Evolutionary conservation across 306 rosid genomes (phyloP).

Genomic region (Sphenostylis stenocarpa): DNA sequence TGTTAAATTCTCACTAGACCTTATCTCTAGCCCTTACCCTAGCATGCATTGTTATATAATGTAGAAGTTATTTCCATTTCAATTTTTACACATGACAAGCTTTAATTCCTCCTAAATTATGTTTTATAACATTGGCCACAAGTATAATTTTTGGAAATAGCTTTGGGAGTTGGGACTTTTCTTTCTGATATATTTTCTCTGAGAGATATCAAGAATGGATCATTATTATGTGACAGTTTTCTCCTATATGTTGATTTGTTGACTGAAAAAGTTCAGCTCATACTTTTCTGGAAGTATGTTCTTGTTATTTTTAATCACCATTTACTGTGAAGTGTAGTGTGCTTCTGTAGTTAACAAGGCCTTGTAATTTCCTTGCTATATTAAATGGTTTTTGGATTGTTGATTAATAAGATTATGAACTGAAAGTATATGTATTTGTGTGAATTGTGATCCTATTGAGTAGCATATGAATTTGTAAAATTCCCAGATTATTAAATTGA

Average conservation of each 20-base stretch:
- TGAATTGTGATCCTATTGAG: neutral
- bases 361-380: slow-evolving; percentile 16
- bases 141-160: neutral
- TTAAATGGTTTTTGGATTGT: neutral
- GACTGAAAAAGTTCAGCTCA: neutral
- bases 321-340: neutral
- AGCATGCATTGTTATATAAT: neutral
- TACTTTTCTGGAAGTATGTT: neutral
- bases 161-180: neutral
- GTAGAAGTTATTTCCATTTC: neutral
- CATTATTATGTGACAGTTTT: neutral
- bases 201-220: neutral
- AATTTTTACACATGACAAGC: neutral
- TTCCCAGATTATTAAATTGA: slow-evolving; percentile 1
- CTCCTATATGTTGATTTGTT: neutral
- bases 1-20: neutral
- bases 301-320: neutral
- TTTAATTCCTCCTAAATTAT: neutral
- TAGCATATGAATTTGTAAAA: neutral
- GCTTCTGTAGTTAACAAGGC: neutral
- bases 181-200: neutral
- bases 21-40: neutral
- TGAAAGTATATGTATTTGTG: neutral
- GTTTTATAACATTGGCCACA: neutral
- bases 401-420: neutral